Evolutionary conservation across 148 eudicot genomes (phyloP).

Genomic region (Polygonum aviculare): DNA sequence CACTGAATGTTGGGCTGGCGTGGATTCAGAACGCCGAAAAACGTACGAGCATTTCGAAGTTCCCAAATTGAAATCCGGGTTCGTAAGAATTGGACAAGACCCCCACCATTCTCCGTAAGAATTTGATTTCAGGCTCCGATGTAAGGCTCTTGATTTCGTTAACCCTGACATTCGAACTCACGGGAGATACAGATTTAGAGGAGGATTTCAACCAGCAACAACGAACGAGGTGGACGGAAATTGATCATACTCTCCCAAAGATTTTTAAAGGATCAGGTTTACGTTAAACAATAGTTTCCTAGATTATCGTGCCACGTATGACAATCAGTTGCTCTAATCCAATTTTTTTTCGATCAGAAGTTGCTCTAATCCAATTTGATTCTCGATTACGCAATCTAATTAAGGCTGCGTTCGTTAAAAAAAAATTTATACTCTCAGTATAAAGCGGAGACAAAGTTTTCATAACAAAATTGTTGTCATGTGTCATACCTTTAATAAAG

Average conservation of each 20-base stretch:
- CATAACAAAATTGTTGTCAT: too few species aligned
- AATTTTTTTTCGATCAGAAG: background rate
- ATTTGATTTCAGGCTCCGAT: conserved; percentile 23
- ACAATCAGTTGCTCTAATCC: background rate
- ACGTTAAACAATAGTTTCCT: background rate
- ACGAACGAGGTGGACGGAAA: background rate
- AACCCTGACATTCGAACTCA: conserved; percentile 16
- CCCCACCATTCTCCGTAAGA: conserved; percentile 1
- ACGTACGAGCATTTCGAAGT: conserved; percentile 15
- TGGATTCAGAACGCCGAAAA: conserved; percentile 34
- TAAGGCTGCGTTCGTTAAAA: too few species aligned
- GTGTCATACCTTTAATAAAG: too few species aligned
- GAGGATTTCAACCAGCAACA: background rate
- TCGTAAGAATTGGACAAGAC: conserved; percentile 12
- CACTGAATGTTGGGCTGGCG: conserved; percentile 20
- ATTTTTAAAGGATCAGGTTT: background rate
- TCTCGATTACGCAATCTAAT: background rate
- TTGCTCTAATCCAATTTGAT: background rate
- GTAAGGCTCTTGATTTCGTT: conserved; percentile 25
- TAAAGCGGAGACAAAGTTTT: too few species aligned
- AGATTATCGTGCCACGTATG: background rate
- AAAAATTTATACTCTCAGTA: too few species aligned
- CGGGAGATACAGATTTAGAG: background rate
- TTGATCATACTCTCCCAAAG: background rate
- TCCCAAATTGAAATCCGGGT: conserved; percentile 13